These are phyloP conservation scores for Coemansia furcata DNA, from an alignment of 192 early-diverging fungal genomes.

Conservation along the genomic window DNA sequence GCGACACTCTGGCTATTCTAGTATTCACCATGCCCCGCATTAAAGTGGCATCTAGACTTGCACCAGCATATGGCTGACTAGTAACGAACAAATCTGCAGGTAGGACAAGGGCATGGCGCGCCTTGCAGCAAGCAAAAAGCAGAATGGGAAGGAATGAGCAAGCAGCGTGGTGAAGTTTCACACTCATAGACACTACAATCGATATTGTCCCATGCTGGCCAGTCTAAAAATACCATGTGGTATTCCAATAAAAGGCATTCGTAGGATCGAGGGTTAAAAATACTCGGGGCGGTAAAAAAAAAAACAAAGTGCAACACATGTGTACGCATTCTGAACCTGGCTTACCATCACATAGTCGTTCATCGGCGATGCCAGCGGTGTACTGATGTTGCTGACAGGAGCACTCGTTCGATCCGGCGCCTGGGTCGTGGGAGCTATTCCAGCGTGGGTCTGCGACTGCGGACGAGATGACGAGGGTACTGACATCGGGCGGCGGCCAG, in stretches of 20 bases:
- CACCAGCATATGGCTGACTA: neutral
- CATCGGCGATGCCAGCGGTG: constrained; percentile 5
- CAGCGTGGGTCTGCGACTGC: neutral
- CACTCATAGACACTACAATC: constrained; percentile 1
- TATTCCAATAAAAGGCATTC: neutral
- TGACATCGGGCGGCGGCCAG: constrained; percentile 10
- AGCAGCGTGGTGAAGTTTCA: constrained; percentile 1
- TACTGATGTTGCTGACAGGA: neutral
- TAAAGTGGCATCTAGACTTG: neutral
- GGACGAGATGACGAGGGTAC: constrained; percentile 7
- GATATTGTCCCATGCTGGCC: neutral
- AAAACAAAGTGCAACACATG: neutral
- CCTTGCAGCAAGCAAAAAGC: neutral
- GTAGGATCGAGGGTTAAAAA: constrained; percentile 1
- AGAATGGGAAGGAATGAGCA: neutral
- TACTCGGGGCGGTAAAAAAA: neutral
- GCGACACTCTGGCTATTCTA: neutral
- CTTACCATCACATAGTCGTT: constrained; percentile 33
- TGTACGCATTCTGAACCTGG: neutral
- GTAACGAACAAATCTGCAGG: neutral
- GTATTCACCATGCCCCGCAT: neutral
- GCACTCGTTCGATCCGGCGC: constrained; percentile 9
- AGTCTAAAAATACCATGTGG: constrained; percentile 16
- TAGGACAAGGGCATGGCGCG: neutral
- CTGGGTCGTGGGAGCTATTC: constrained; percentile 3